Conservation (phyloP, 164 flowering plant genomes). For the Magnolia kwangsiensis region DNA sequence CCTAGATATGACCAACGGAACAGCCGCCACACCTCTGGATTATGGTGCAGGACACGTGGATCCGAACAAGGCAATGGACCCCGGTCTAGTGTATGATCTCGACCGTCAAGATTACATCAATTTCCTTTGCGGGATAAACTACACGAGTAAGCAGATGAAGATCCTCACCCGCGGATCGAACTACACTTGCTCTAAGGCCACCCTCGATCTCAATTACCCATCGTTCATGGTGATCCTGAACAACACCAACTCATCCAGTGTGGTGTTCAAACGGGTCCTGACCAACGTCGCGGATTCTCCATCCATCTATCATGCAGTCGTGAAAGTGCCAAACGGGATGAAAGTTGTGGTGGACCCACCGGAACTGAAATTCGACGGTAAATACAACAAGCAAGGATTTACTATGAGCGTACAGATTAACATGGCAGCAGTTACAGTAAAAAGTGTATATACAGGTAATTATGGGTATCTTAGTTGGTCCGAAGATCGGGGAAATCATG, state of each 20-base stretch:
- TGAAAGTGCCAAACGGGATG: slow-evolving; percentile 14
- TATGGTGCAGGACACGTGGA: slow-evolving; percentile 37
- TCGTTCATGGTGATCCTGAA: slow-evolving; percentile 26
- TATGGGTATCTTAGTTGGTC: slow-evolving; percentile 53
- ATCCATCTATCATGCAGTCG: slow-evolving; percentile 15
- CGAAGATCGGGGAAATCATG: slow-evolving; percentile 32
- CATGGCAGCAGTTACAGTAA: slow-evolving; percentile 2
- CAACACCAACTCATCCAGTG: slow-evolving; percentile 16
- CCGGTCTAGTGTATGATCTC: slow-evolving; percentile 38
- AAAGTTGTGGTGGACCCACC: slow-evolving; percentile 4
- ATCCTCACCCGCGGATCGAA: slow-evolving; percentile 20
- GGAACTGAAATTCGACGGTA: background rate
- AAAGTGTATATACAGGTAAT: slow-evolving; percentile 14
- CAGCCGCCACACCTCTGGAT: slow-evolving; percentile 30
- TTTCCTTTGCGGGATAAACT: slow-evolving; percentile 31
- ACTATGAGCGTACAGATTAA: slow-evolving; percentile 24
- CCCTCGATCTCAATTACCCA: slow-evolving; percentile 30
- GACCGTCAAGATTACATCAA: slow-evolving; percentile 24
- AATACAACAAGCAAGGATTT: slow-evolving; percentile 10
- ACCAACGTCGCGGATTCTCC: slow-evolving; percentile 16
- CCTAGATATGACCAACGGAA: slow-evolving; percentile 13
- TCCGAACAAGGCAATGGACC: slow-evolving; percentile 42
- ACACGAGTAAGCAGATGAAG: slow-evolving; percentile 26
- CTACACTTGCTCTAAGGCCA: slow-evolving; percentile 18
- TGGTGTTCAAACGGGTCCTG: slow-evolving; percentile 18